These are phyloP conservation scores for Metroxylon sagu DNA, from an alignment of 176 grass and related monocot genomes.

Conservation along the genomic window DNA sequence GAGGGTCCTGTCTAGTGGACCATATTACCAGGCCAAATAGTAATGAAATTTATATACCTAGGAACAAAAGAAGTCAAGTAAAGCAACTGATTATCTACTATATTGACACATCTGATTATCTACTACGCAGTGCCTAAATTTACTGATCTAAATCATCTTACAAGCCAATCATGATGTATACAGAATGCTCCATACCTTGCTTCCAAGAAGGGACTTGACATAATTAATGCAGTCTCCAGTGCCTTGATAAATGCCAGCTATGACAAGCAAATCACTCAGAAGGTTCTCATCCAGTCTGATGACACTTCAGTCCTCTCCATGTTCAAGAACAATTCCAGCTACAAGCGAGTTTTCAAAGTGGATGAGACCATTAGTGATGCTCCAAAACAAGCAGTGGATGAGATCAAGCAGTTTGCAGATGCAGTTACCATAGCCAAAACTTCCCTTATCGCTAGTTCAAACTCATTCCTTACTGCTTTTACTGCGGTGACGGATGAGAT, in stretches of 20 bases:
- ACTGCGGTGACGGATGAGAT: constrained; percentile 34
- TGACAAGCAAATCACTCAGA: constrained; percentile 44
- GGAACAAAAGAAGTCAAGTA: background rate
- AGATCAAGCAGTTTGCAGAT: constrained; percentile 49
- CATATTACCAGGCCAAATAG: too few species aligned
- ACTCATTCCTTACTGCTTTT: constrained; percentile 69
- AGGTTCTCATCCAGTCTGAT: constrained; percentile 66
- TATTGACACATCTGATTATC: background rate
- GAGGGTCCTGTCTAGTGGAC: too few species aligned
- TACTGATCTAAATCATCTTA: constrained; percentile 1
- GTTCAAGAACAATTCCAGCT: constrained; percentile 57
- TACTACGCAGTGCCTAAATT: constrained; percentile 1
- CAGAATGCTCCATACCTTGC: constrained; percentile 70
- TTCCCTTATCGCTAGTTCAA: constrained; percentile 33
- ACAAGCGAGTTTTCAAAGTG: constrained; percentile 45
- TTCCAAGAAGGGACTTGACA: constrained; percentile 50
- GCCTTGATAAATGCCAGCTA: constrained; percentile 66
- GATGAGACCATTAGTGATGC: constrained; percentile 40
- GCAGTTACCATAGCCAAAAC: constrained; percentile 40
- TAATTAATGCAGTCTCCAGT: constrained; percentile 53
- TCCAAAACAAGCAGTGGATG: constrained; percentile 37
- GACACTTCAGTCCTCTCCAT: constrained; percentile 56
- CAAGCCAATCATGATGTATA: constrained; percentile 13
- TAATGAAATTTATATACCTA: background rate
- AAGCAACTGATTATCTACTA: background rate